Evolutionary conservation across 306 rosid genomes (phyloP), one percentile per base, ranked within the genome.

Genomic region (Albizia julibrissin): DNA sequence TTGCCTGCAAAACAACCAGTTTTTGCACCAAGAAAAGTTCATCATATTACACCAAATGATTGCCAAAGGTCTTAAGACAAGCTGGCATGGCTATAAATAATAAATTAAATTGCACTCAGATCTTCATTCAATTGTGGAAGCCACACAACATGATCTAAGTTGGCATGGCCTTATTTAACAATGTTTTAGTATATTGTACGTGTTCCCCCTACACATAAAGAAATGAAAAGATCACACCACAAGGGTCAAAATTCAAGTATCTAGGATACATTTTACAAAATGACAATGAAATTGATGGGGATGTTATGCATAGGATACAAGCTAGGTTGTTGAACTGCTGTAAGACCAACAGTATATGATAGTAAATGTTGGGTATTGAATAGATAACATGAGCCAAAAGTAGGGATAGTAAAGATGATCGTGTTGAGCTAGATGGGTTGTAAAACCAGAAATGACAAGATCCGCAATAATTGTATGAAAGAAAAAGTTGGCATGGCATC

Each of bases 1-100:
- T 87, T 69, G 90, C 89, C 98, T 95, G 92, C 83, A 87, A 64
- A 76, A 76, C 44, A 88, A 54, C 31, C 78, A 74, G 33, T 3
- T 58, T 62, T 62, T 27, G 14, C 54, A 27, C n/a, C 79, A 43
- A 26, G 61, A 75, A 70, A 64, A 16, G 26, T 62, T 76, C 78
- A 82, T 27, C 78, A 79, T 29, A 69, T 24, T 27, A 13, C 68
- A 72, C n/a, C 21, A 81, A 62, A 58, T 34, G 22, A 64, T 27
- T 37, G 40, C 37, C 59, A 50, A 29, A 74, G 66, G 4, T 49
- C 21, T 26, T 72, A 59, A 74, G 29, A 26, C 39, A 71, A 71
- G 75, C 75, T 24, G 11, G 52, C 22, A 71, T 29, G 29, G 21
- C 50, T n/a, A 37, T 42, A 11, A 12, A 40, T 70, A 13, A 42